Conservation (phyloP, 2,329 filamentous ascomycete species). For the Sporothrix curviconia region DNA sequence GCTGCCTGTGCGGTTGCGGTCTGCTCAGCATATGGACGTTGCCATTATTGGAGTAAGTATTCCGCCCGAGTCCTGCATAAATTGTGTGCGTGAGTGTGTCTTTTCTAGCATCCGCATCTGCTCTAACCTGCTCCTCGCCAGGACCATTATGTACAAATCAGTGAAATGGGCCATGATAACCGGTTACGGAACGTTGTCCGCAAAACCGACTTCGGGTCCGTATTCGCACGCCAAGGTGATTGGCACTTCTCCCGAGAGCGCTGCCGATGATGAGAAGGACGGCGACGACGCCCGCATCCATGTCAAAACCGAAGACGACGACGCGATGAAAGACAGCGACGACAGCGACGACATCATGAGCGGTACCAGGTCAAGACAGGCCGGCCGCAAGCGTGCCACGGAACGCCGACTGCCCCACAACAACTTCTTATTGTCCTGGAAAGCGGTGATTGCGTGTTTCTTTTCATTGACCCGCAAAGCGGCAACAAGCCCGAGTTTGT, state of each 20-base stretch:
- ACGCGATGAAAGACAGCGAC: slow-evolving; percentile 17
- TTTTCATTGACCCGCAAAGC: slow-evolving; percentile 53
- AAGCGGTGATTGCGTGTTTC: slow-evolving; percentile 65
- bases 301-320: slow-evolving; percentile 36
- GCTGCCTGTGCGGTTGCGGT: slow-evolving; percentile 70
- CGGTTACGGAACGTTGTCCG: slow-evolving; percentile 69
- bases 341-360: slow-evolving; percentile 10
- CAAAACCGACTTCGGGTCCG: slow-evolving; percentile 72
- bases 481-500: slow-evolving; percentile 53
- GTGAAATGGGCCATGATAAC: slow-evolving; percentile 62
- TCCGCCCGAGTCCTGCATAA: too few species aligned
- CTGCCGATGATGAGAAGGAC: slow-evolving; percentile 33
- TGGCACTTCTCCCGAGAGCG: slow-evolving; percentile 41
- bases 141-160: slow-evolving; percentile 76
- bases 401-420: slow-evolving; percentile 59
- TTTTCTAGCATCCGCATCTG: neutral
- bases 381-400: neutral
- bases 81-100: neutral
- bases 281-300: slow-evolving; percentile 22
- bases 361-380: neutral
- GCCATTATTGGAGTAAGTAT: slow-evolving; percentile 71
- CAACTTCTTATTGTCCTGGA: slow-evolving; percentile 71
- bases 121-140: slow-evolving; percentile 26
- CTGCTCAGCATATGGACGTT: slow-evolving; percentile 66
- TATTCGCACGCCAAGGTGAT: slow-evolving; percentile 74